These are phyloP conservation scores for Trichosporon inkin DNA, from an alignment of 1,284 basidiomycete species.

Conservation along the genomic window DNA sequence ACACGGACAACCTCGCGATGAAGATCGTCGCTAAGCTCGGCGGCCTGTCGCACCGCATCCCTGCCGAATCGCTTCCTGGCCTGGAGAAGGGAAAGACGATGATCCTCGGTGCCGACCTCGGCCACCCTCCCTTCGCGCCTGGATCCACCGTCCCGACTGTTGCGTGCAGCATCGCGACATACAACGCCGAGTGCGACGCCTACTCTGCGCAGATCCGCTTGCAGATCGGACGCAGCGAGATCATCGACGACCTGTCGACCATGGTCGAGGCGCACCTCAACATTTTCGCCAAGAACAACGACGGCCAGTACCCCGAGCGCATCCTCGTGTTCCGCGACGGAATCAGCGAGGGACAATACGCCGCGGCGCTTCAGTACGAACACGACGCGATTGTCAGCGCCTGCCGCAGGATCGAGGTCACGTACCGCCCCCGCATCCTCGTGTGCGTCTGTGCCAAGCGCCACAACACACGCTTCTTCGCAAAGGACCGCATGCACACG, in stretches of 20 bases:
- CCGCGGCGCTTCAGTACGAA: conserved; percentile 48
- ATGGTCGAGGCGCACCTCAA: conserved; percentile 43
- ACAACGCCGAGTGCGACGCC: conserved; percentile 39
- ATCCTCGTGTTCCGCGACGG: conserved; percentile 53
- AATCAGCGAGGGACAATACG: conserved; percentile 53
- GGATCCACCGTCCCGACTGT: conserved; percentile 45
- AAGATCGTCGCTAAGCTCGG: conserved; percentile 50
- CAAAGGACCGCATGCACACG: conserved; percentile 30
- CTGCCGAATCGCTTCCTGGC: conserved; percentile 39
- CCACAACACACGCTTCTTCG: conserved; percentile 52
- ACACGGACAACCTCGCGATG: conserved; percentile 49
- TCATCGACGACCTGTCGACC: conserved; percentile 36
- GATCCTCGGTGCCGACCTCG: conserved; percentile 39
- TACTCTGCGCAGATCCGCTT: conserved; percentile 51
- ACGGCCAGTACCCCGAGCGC: conserved; percentile 40
- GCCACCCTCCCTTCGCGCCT: conserved; percentile 42
- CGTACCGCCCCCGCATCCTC: conserved; percentile 33
- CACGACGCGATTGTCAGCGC: conserved; percentile 45
- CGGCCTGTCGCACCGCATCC: conserved; percentile 49
- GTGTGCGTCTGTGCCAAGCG: conserved; percentile 46
- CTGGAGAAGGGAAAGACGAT: conserved; percentile 39
- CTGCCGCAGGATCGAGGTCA: conserved; percentile 23
- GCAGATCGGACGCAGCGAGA: conserved; percentile 48
- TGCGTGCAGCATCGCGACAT: conserved; percentile 52
- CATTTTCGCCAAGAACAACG: conserved; percentile 38